Evolutionary conservation across 2,329 filamentous ascomycete species (phyloP).

Genomic region (Cryphonectria japonica): DNA sequence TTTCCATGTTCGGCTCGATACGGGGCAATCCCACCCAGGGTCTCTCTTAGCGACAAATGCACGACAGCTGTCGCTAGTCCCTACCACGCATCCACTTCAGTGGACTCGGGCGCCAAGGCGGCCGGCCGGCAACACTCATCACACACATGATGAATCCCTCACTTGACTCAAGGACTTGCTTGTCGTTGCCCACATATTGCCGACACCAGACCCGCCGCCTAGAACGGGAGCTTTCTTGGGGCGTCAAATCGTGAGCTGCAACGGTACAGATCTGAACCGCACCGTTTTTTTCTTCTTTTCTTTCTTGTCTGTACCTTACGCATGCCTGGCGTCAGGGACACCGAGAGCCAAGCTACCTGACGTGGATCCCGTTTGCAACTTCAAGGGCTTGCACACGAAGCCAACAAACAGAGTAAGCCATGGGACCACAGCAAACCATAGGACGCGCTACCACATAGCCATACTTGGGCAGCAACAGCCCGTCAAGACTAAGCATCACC

Average conservation of each 20-base stretch:
- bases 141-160: conserved; percentile 26
- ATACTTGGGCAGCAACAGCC: conserved; percentile 29
- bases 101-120: conserved; percentile 13
- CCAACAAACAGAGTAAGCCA: conserved; percentile 17
- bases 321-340: not conserved
- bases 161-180: conserved; percentile 20
- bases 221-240: not conserved
- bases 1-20: not conserved
- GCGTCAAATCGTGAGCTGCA: not conserved
- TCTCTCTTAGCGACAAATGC: not conserved
- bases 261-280: not conserved
- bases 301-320: not conserved
- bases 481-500: conserved; percentile 16
- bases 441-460: conserved; percentile 17
- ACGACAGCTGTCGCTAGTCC: conserved; percentile 3
- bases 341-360: not conserved
- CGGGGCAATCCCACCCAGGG: not conserved
- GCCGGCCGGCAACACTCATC: conserved; percentile 18
- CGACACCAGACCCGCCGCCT: not conserved
- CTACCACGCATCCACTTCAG: conserved; percentile 1
- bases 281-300: not conserved
- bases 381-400: conserved; percentile 12
- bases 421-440: not conserved
- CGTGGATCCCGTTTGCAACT: not conserved
- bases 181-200: not conserved